Conservation (phyloP, 2,329 filamentous ascomycete species). For the Colletotrichum musicola region DNA sequence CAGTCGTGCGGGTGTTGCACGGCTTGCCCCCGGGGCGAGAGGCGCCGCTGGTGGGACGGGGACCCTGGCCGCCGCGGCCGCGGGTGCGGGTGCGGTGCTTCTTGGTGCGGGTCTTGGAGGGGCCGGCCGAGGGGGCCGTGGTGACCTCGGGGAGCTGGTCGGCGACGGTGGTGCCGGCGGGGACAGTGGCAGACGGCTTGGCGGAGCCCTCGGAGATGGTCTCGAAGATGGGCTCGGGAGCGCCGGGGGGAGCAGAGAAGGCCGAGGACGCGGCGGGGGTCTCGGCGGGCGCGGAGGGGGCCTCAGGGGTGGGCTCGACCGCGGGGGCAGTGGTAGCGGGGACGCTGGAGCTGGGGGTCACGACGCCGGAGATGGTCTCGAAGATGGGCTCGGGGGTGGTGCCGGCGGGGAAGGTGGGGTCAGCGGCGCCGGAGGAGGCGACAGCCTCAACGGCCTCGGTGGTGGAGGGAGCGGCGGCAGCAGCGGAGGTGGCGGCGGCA, state of each 20-base stretch:
- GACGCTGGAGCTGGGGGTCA: slow-evolving; percentile 21
- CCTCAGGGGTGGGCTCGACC: background rate
- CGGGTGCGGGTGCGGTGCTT: slow-evolving; percentile 17
- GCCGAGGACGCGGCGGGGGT: background rate
- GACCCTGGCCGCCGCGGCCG: slow-evolving; percentile 15
- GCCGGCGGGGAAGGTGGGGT: slow-evolving; percentile 25
- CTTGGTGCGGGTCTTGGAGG: slow-evolving; percentile 22
- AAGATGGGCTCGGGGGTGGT: slow-evolving; percentile 25
- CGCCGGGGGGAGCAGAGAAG: background rate
- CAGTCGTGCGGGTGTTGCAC: slow-evolving; percentile 15
- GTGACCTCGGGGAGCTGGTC: slow-evolving; percentile 18
- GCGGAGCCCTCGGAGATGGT: slow-evolving; percentile 5
- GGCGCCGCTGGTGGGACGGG: slow-evolving; percentile 6
- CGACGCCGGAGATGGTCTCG: slow-evolving; percentile 26
- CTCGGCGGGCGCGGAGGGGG: slow-evolving; percentile 8
- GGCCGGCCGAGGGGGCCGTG: background rate
- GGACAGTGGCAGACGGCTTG: too few species aligned
- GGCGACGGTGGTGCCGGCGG: slow-evolving; percentile 8
- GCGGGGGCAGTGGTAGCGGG: background rate
- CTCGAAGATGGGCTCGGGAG: background rate
- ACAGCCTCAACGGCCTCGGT: slow-evolving; percentile 20
- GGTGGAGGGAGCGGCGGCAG: slow-evolving; percentile 3
- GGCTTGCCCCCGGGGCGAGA: background rate
- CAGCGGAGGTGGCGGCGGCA: slow-evolving; percentile 2
- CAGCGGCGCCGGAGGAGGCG: slow-evolving; percentile 13